Evolutionary conservation across 2,329 filamentous ascomycete genomes (phyloP).

Genomic region (Annulohypoxylon truncatum): DNA sequence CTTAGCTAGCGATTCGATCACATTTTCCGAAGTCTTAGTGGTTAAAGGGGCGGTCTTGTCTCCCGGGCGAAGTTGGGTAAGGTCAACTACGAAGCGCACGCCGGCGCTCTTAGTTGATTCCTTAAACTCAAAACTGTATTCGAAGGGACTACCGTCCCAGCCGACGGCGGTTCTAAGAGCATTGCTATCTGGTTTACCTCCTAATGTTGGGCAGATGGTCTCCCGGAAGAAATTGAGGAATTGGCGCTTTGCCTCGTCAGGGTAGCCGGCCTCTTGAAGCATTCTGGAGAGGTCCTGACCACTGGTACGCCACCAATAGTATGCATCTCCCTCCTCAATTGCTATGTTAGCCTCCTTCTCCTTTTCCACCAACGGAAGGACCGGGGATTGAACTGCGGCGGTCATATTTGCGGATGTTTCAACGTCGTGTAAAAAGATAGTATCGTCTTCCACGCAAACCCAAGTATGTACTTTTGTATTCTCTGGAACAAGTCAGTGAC

Average conservation of each 20-base stretch:
- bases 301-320: constrained; percentile 7
- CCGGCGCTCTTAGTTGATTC: not conserved
- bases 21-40: not conserved
- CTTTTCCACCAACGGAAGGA: not conserved
- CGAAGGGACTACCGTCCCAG: constrained; percentile 7
- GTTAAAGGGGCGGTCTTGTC: not conserved
- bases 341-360: not conserved
- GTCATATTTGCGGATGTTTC: not conserved
- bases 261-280: constrained; percentile 1
- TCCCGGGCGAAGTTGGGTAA: not conserved
- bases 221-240: constrained; percentile 10
- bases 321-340: not conserved
- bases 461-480: not conserved
- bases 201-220: constrained; percentile 2
- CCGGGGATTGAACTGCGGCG: not conserved
- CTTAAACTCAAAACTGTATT: constrained; percentile 4
- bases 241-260: not conserved
- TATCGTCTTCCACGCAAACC: not conserved
- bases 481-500: not conserved
- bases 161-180: not conserved
- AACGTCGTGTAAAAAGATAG: not conserved
- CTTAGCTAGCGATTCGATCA: not conserved
- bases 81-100: constrained; percentile 5
- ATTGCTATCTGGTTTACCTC: not conserved
- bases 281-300: constrained; percentile 8